Evolutionary conservation across 305 asterid species (phyloP), one percentile per base, ranked within the genome.

Genomic region (Fraxinus ornus): DNA sequence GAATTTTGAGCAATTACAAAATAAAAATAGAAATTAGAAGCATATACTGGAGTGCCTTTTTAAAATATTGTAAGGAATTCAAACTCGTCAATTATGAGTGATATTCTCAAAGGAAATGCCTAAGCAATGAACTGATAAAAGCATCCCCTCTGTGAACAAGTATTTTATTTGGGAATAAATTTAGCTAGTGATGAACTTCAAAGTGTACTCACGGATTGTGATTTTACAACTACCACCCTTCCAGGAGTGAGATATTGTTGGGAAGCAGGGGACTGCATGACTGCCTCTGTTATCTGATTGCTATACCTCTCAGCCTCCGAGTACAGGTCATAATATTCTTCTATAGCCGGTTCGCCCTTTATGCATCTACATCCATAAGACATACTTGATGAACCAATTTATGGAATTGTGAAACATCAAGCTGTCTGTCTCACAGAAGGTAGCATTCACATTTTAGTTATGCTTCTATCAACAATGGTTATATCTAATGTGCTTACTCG

Each of bases 331-430:
- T 81, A 96, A 85, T 96, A 96, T 75, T 96, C 99, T 91, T 94
- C 99, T 80, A 96, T 93, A 41, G 92, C 97, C 17, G 99, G 98
- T 83, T 96, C 98, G 83, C 99, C 97, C 88, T 93, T 96, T 79
- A 96, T 96, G 89, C 99, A 96, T 85, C 99, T 96, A 87, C 86
- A 90, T 52, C 73, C 83, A 87, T 77, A 60, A 32, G 77, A 32
- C 28, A 85, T 68, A 71, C 64, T 79, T 12, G 72, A 76, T 78
- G 78, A 80, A 37, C 77, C 39, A 70, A 66, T 68, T 30, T 36
- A 81, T 78, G 74, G 21, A 17, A 78, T 55, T 55, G 80, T 35
- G 75, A 82, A 26, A 80, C 35, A 37, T 71, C 79, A 82, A 41
- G 75, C 68, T 52, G 19, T 44, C 52, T 41, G 19, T 44, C 73